phyloP scores from a whole-genome alignment of 1,284 basidiomycete genomes.

The Lentinula novae-zelandiae region DNA sequence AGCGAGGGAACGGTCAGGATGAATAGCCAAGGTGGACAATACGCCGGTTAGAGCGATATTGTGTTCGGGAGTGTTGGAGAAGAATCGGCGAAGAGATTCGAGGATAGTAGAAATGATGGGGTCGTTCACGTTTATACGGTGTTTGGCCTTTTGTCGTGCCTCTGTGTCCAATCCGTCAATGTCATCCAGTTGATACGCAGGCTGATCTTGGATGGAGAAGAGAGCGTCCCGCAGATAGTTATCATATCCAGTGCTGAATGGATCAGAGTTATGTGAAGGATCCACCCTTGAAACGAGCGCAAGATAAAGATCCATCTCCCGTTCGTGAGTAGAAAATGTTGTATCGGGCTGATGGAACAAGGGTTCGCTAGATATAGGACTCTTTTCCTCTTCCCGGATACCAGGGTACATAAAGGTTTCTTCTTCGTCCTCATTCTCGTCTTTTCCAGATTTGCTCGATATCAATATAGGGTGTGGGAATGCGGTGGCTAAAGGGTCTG shows the following conservation, averaged over 20 bases:
- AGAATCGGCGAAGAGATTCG: slow-evolving; percentile 72
- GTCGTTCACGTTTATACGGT: slow-evolving; percentile 78
- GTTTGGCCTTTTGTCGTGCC: slow-evolving; percentile 47
- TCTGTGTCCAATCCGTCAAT: slow-evolving; percentile 35
- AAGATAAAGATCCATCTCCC: slow-evolving; percentile 80
- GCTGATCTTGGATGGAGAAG: slow-evolving; percentile 61
- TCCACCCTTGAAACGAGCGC: slow-evolving; percentile 78
- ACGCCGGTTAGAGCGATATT: slow-evolving; percentile 89
- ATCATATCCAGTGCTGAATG: slow-evolving; percentile 83
- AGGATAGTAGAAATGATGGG: slow-evolving; percentile 72
- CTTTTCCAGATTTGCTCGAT: slow-evolving; percentile 9
- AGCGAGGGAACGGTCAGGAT: slow-evolving; percentile 81
- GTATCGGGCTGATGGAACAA: slow-evolving; percentile 61
- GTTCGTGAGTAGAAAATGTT: slow-evolving; percentile 74
- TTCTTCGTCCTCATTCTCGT: slow-evolving; percentile 50
- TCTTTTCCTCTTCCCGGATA: slow-evolving; percentile 28
- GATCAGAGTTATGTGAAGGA: slow-evolving; percentile 65
- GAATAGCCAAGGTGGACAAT: slow-evolving; percentile 73
- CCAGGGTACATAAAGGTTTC: slow-evolving; percentile 68
- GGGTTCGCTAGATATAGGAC: slow-evolving; percentile 22
- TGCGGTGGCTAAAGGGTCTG: slow-evolving; percentile 67
- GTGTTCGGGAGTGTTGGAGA: slow-evolving; percentile 80
- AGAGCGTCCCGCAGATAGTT: slow-evolving; percentile 84
- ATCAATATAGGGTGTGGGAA: slow-evolving; percentile 62
- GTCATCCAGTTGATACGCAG: slow-evolving; percentile 46